Conservation (phyloP, 2,329 filamentous ascomycete genomes). For the Botrytis aclada region DNA sequence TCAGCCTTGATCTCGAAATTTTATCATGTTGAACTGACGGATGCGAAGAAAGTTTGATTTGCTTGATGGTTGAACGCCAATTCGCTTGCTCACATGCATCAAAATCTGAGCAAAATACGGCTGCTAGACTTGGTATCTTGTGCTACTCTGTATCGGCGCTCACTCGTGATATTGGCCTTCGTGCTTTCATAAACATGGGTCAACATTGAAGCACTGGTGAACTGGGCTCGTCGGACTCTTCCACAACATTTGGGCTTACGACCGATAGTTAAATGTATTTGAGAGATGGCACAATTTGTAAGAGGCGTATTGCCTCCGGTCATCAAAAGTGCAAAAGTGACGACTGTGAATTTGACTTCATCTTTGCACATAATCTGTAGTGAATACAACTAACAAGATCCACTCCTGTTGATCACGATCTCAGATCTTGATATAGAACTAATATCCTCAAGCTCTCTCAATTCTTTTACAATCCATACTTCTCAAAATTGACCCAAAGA, state of each 20-base stretch:
- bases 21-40: slow-evolving; percentile 9
- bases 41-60: slow-evolving; percentile 3
- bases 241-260: not conserved
- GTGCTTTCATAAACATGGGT: slow-evolving; percentile 2
- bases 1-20: slow-evolving; percentile 11
- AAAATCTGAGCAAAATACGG: slow-evolving; percentile 15
- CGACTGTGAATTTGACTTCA: not conserved
- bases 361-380: not conserved
- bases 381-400: not conserved
- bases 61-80: slow-evolving; percentile 7
- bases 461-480: not conserved
- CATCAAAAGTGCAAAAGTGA: not conserved
- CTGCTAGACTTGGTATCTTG: slow-evolving; percentile 4
- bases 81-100: slow-evolving; percentile 2
- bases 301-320: not conserved
- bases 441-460: not conserved
- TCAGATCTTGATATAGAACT: not conserved
- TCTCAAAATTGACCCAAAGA: not conserved
- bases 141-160: not conserved
- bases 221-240: not conserved
- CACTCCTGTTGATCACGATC: not conserved
- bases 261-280: not conserved
- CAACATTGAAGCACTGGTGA: slow-evolving; percentile 8
- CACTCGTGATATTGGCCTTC: slow-evolving; percentile 18
- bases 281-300: not conserved